A percentile compares a stretch with the other conserved stretches of the same genome.
These are phyloP conservation scores for Pleurotus tuoliensis DNA, from an alignment of 768 basidiomycete genomes.

Conservation along the genomic window DNA sequence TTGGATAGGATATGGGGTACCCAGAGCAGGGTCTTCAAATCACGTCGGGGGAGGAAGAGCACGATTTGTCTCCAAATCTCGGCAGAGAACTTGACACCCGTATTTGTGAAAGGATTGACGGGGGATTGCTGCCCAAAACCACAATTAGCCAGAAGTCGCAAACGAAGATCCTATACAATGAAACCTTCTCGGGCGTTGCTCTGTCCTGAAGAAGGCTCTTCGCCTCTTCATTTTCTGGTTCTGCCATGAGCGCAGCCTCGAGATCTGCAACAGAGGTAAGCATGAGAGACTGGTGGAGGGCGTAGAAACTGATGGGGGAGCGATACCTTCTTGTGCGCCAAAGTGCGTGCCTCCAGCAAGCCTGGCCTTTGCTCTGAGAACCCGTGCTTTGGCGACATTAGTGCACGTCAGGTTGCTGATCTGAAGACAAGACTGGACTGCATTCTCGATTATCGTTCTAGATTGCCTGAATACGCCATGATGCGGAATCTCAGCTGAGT, in stretches of 20 bases:
- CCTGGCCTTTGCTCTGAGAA: conserved; percentile 64
- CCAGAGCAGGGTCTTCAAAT: conserved; percentile 60
- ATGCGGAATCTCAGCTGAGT: conserved; percentile 5
- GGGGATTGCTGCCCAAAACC: not conserved
- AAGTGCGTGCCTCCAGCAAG: conserved; percentile 56
- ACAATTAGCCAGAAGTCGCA: not conserved
- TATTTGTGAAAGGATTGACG: conserved; percentile 35
- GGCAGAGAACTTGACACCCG: conserved; percentile 52
- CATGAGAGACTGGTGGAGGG: not conserved
- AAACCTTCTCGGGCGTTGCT: conserved; percentile 57
- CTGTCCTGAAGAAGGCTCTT: conserved; percentile 52
- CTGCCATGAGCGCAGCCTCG: conserved; percentile 56
- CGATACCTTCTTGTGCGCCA: conserved; percentile 63
- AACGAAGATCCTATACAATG: conserved; percentile 7
- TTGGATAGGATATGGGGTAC: conserved; percentile 66
- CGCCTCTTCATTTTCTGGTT: conserved; percentile 70
- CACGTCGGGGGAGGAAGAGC: conserved; percentile 54
- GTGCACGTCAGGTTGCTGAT: conserved; percentile 48
- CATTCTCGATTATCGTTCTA: conserved; percentile 67
- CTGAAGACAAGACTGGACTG: conserved; percentile 65
- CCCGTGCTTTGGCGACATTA: conserved; percentile 54
- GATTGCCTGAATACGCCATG: conserved; percentile 34
- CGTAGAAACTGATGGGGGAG: conserved; percentile 4
- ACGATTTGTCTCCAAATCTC: conserved; percentile 76
- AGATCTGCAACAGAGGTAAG: conserved; percentile 42